A percentile compares a stretch with the other conserved stretches of the same genome.
These are phyloP conservation scores for Linaria vulgaris DNA, from an alignment of 257 asterid species.

Conservation along the genomic window DNA sequence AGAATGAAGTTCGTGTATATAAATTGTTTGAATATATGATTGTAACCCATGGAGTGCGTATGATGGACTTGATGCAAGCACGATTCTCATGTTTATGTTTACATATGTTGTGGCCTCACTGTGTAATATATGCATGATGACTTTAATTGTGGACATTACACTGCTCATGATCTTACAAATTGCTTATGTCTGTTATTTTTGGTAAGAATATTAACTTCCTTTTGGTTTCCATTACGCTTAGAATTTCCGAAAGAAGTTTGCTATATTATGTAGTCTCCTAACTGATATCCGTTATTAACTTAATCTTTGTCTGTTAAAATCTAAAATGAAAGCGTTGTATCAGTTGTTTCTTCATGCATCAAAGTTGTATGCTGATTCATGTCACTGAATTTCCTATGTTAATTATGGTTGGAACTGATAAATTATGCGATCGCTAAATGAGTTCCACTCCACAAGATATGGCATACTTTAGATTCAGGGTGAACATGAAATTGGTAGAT, in stretches of 20 bases:
- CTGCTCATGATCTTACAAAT: not conserved
- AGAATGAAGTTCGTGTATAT: not conserved
- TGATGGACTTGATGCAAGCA: constrained; percentile 1
- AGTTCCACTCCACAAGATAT: not conserved
- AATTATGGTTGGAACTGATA: not conserved
- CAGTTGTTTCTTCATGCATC: not conserved
- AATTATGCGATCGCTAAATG: not conserved
- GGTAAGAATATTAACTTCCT: not conserved
- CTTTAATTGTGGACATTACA: not conserved
- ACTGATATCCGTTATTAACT: too few relatives aligned
- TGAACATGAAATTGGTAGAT: not conserved
- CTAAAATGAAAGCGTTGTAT: not conserved
- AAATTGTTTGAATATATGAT: not conserved
- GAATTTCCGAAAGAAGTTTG: not conserved
- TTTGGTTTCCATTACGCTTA: not conserved
- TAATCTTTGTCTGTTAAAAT: not conserved
- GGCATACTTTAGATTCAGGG: not conserved
- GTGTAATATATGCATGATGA: constrained; percentile 2
- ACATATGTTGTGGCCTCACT: constrained; percentile 1
- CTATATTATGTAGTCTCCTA: too few relatives aligned
- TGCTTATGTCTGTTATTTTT: not conserved
- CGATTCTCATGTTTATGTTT: constrained; percentile 16
- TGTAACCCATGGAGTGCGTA: not conserved
- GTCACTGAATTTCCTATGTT: not conserved
- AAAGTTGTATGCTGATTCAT: constrained; percentile 2